Conservation (phyloP, 129 eudicot species). For the Centrapalus pauciflorus region DNA sequence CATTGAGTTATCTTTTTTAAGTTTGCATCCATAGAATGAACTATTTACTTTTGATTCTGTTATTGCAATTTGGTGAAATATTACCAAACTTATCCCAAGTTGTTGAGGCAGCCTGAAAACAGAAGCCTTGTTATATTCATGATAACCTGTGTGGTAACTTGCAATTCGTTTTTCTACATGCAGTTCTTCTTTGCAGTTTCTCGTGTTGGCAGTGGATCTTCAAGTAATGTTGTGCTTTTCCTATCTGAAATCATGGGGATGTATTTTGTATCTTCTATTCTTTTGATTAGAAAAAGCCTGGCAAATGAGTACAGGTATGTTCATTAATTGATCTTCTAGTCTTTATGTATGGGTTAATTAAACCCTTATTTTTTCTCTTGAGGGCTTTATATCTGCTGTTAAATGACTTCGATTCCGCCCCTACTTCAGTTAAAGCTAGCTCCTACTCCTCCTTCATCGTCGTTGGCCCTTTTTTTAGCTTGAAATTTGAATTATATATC, state of each 20-base stretch:
- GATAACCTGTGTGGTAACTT: background rate
- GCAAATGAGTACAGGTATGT: constrained; percentile 89
- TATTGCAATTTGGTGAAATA: background rate
- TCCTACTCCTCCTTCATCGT: no score
- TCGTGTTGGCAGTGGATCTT: constrained; percentile 98
- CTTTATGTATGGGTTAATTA: no score
- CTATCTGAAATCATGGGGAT: constrained; percentile 99
- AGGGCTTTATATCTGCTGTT: background rate
- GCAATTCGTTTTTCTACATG: constrained; percentile 12
- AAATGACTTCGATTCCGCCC: background rate
- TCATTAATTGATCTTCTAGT: background rate
- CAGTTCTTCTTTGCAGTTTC: constrained; percentile 99
- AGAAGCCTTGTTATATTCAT: background rate
- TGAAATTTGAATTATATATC: constrained; percentile 8
- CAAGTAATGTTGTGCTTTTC: constrained; percentile 93
- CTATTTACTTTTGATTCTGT: background rate
- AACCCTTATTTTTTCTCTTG: no score
- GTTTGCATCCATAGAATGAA: background rate
- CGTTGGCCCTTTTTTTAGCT: no score
- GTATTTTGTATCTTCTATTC: constrained; percentile 93
- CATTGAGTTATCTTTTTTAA: background rate
- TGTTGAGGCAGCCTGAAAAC: background rate
- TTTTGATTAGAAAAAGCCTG: constrained; percentile 86
- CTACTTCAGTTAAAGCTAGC: no score
- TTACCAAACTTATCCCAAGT: background rate